phyloP scores from a whole-genome alignment of 2,329 filamentous ascomycete species.

The Paracoccidioides brasiliensis region DNA sequence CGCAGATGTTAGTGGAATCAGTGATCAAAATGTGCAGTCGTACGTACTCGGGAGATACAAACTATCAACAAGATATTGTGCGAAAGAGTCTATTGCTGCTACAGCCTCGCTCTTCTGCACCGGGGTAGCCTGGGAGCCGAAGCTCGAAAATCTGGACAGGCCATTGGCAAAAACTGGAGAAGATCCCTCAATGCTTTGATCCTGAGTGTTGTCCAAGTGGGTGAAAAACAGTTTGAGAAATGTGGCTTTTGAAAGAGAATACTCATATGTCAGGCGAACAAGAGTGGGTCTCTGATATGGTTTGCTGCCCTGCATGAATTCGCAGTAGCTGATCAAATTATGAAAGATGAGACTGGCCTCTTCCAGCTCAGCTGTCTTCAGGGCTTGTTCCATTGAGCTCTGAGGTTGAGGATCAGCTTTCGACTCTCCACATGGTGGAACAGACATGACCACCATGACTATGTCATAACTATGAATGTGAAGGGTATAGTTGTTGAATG shows the following conservation, averaged over 20 bases:
- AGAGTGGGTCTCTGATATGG: slow-evolving; percentile 13
- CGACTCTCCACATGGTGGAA: no score
- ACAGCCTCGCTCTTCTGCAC: neutral
- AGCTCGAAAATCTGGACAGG: no score
- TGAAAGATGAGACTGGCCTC: slow-evolving; percentile 8
- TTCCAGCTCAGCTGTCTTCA: slow-evolving; percentile 8
- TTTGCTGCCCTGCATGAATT: slow-evolving; percentile 9
- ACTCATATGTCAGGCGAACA: slow-evolving; percentile 12
- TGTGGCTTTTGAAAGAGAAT: slow-evolving; percentile 8
- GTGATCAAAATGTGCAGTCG: neutral
- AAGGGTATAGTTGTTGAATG: no score
- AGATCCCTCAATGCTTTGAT: no score
- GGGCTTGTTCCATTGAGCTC: neutral
- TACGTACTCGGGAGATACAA: neutral
- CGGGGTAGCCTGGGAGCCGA: no score
- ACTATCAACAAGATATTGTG: neutral
- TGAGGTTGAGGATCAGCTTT: no score
- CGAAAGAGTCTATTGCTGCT: neutral
- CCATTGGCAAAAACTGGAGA: no score
- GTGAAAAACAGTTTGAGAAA: slow-evolving; percentile 6
- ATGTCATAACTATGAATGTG: no score
- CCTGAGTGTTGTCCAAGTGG: neutral
- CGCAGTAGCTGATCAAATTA: slow-evolving; percentile 10
- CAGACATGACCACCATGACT: no score
- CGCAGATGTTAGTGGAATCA: neutral